Evolutionary conservation across 2,329 filamentous ascomycete species (phyloP), one percentile per base, ranked within the genome.

Genomic region (Aspergillus tanneri): DNA sequence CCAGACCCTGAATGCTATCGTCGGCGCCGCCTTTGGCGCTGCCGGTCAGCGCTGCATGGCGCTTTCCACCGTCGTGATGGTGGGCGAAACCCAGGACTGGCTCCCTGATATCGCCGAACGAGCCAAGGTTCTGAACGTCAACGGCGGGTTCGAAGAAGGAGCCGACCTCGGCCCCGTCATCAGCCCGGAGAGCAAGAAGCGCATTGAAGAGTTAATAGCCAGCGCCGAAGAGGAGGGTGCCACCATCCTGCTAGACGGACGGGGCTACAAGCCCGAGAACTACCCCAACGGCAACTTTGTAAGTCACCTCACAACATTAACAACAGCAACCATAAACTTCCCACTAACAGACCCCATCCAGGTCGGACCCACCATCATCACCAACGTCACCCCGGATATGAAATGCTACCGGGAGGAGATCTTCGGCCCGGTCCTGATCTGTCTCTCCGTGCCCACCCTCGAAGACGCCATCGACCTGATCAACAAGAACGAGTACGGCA

Each of bases 31-130:
- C 2, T 87, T 86, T 51, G 84, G 84, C 59, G 84, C 84, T 51
- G 84, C 84, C 32, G 84, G 84, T 7, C 84, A 87, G 71, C 74
- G 84, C 49, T 87, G 84, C 64, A 87, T 87, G 84, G 83, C 84
- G 27, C 69, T 86, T 39, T 84, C 80, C 67, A 84, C 82, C 0
- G 69, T 83, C 7, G 82, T 87, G 43, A 78, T 82, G 67, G 77
- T 86, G 35, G 83, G 83, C 30, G 81, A 84, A 66, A 84, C 82
- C 23, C 80, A 83, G 65, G 77, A 84, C 25, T 86, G 83, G 83
- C 70, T 85, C 14, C 71, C 77, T 7, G 82, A 86, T 57, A 76
- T 86, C 44, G 82, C 80, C 2, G 80, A 83, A 64, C 76, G 79
- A 27, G 81, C 83, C 21, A 84, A 82, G 73, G 70, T 65, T 4